These are phyloP conservation scores for Sphaerobolus stellatus DNA, from an alignment of 1,284 basidiomycete genomes.

Conservation along the genomic window DNA sequence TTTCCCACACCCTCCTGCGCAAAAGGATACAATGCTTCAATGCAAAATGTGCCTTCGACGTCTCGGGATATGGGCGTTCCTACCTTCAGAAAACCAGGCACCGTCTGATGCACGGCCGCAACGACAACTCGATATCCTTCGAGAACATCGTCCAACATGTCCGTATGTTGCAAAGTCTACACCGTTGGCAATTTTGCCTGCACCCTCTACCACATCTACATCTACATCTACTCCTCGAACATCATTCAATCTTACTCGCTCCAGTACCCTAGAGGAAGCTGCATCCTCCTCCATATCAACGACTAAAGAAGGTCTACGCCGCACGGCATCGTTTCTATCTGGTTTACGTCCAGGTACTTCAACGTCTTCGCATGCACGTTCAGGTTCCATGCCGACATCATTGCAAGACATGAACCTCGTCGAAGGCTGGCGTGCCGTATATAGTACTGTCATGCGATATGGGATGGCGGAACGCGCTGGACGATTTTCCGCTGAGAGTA, in stretches of 20 bases:
- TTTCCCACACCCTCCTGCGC: conserved; percentile 5
- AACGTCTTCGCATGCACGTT: conserved; percentile 8
- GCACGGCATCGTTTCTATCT: conserved; percentile 6
- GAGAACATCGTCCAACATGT: conserved; percentile 79
- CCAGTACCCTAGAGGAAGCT: conserved; percentile 28
- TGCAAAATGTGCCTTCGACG: conserved; percentile 72
- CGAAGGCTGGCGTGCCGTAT: conserved; percentile 78
- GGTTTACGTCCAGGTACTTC: conserved; percentile 12
- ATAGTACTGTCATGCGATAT: conserved; percentile 63
- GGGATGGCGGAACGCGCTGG: conserved; percentile 59
- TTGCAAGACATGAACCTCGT: conserved; percentile 30
- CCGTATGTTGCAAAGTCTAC: conserved; percentile 75
- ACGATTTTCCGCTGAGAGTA: conserved; percentile 26
- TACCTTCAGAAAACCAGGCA: conserved; percentile 13
- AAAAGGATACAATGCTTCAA: conserved; percentile 45
- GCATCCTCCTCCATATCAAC: conserved; percentile 12
- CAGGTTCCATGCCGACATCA: conserved; percentile 1
- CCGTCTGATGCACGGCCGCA: conserved; percentile 27
- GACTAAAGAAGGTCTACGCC: conserved; percentile 1
- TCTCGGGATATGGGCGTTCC: conserved; percentile 74
- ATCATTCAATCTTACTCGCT: conserved; percentile 15
- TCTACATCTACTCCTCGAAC: conserved; percentile 24
- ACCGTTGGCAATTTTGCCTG: conserved; percentile 56
- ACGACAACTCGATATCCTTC: conserved; percentile 66
- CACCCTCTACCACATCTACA: conserved; percentile 26